These are phyloP conservation scores for Penicillium herquei DNA, from an alignment of 495 filamentous ascomycete species.

Conservation along the genomic window DNA sequence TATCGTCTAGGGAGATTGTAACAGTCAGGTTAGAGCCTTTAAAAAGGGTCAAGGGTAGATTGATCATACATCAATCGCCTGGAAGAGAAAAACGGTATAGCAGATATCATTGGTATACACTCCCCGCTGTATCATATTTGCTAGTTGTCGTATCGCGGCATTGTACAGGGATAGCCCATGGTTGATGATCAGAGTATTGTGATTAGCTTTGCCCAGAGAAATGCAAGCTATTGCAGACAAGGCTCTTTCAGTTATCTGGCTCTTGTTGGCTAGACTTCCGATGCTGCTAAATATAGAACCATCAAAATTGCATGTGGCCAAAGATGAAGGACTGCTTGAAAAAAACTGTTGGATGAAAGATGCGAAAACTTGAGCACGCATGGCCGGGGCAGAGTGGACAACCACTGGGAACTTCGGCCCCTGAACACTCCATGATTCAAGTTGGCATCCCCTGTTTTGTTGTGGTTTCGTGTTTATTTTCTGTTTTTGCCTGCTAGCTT, in stretches of 20 bases:
- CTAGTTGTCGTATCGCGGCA: neutral
- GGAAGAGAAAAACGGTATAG: neutral
- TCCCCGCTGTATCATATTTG: neutral
- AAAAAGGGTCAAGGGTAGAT: neutral
- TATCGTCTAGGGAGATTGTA: neutral
- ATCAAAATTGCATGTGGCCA: neutral
- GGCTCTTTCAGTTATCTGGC: neutral
- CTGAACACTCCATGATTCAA: too few relatives aligned
- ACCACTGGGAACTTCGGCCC: neutral
- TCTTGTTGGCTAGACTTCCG: neutral
- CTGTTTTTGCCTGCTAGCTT: too few relatives aligned
- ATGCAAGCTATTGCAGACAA: neutral
- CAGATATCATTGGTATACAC: neutral
- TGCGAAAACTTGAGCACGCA: neutral
- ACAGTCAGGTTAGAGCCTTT: neutral
- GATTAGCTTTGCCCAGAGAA: neutral
- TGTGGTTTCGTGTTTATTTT: too few relatives aligned
- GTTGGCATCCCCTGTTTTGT: too few relatives aligned
- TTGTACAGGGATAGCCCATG: neutral
- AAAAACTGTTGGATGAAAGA: neutral
- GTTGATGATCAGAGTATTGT: neutral
- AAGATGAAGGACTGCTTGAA: neutral
- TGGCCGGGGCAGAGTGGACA: neutral
- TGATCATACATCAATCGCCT: neutral
- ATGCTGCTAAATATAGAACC: neutral